Percentiles rank a stretch among this genome's conserved stretches.
Conservation (phyloP, 2,329 filamentous ascomycete species). For the Onygena corvina region DNA sequence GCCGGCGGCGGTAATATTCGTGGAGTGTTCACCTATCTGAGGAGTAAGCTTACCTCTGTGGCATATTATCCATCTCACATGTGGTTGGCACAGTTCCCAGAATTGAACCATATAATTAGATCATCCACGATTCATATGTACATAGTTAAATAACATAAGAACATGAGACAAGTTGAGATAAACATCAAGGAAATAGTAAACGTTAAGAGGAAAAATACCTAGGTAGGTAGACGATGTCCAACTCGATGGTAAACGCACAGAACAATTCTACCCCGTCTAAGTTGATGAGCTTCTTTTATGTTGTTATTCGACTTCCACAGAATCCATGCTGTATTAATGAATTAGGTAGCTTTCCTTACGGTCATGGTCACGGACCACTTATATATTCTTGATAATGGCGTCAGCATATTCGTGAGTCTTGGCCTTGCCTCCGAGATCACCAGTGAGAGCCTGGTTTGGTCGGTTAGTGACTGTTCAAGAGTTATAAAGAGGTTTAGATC, state of each 20-base stretch:
- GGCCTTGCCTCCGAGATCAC: conserved; percentile 88
- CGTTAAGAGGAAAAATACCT: background rate
- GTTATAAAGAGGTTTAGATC: background rate
- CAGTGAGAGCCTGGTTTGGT: conserved; percentile 56
- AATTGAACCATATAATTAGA: background rate
- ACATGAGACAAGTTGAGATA: conserved; percentile 1
- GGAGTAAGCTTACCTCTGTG: too few species aligned
- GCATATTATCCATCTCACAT: too few species aligned
- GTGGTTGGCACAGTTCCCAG: too few species aligned
- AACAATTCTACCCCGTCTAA: conserved; percentile 7
- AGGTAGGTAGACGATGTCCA: background rate
- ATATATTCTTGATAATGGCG: conserved; percentile 67
- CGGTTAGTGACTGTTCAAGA: conserved; percentile 1
- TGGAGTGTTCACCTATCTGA: too few species aligned
- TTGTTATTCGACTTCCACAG: background rate
- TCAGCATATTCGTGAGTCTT: conserved; percentile 90
- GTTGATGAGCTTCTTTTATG: background rate
- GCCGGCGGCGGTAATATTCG: conserved; percentile 22
- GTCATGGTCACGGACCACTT: conserved; percentile 19
- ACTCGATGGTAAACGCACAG: conserved; percentile 1
- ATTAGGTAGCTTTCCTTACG: conserved; percentile 1
- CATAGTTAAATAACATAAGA: conserved; percentile 3
- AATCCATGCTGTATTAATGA: conserved; percentile 2
- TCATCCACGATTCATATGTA: conserved; percentile 1
- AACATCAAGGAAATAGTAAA: background rate